A percentile compares a stretch with the other conserved stretches of the same genome.
Evolutionary conservation across 108 stramenopile genomes (phyloP).

Genomic region (Skeletonema potamos): DNA sequence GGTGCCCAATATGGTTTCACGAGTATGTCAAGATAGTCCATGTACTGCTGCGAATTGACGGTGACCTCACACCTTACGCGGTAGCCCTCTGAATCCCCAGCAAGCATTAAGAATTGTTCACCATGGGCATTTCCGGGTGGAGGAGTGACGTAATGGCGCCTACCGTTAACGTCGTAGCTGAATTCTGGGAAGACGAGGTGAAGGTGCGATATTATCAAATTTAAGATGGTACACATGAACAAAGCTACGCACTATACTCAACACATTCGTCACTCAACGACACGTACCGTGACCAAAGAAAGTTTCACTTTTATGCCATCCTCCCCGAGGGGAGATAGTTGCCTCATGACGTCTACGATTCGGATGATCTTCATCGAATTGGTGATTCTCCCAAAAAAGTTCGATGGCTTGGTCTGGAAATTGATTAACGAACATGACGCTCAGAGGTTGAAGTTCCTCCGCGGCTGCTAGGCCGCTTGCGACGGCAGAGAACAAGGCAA

Average conservation of each 20-base stretch:
- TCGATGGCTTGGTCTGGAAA: slow-evolving; percentile 33
- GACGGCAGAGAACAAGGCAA: slow-evolving; percentile 10
- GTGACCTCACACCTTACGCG: slow-evolving; percentile 7
- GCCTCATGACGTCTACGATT: slow-evolving; percentile 1
- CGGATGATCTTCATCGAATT: slow-evolving; percentile 3
- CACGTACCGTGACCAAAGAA: slow-evolving; percentile 15
- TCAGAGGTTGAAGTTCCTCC: neutral
- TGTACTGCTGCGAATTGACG: slow-evolving; percentile 9
- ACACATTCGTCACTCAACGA: neutral
- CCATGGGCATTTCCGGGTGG: slow-evolving; percentile 7
- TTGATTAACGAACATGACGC: slow-evolving; percentile 30
- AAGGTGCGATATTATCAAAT: neutral
- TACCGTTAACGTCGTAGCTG: slow-evolving; percentile 13
- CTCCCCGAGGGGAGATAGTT: slow-evolving; percentile 1
- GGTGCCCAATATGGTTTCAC: slow-evolving; percentile 48
- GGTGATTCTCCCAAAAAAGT: slow-evolving; percentile 43
- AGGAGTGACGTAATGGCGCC: slow-evolving; percentile 14
- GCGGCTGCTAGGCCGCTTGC: slow-evolving; percentile 7
- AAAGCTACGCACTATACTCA: neutral
- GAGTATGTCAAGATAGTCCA: slow-evolving; percentile 26
- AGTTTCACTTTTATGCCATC: slow-evolving; percentile 6
- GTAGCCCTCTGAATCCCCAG: slow-evolving; percentile 10
- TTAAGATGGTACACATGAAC: no score
- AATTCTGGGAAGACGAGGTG: slow-evolving; percentile 10
- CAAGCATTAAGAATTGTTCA: slow-evolving; percentile 24